Evolutionary conservation across 164 flowering plant genomes (phyloP), one percentile per base, ranked within the genome.

Genomic region (Dillenia turbinata): DNA sequence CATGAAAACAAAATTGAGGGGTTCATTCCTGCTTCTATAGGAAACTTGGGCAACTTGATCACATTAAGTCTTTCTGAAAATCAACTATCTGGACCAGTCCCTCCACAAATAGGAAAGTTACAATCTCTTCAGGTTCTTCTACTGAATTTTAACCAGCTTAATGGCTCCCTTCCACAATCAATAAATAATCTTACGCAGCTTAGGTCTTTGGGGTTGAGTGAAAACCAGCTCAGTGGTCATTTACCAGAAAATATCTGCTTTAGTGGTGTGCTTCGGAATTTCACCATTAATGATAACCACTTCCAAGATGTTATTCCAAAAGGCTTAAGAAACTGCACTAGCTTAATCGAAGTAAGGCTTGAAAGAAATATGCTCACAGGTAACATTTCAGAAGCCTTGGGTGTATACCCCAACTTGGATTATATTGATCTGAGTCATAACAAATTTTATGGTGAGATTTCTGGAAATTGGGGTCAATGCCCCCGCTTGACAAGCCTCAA

Each of bases 361-460:
- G 60, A 57, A 33, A 44, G 48, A 57, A 56, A 56, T 47, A 47
- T 2, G 44, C 60, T 57, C 1, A 12, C 3, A 9, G 60, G 60
- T n/a, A 57, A 44, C 17, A 43, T 57, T 14, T 14, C 60, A 56
- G 12, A 57, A 43, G 10, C 12, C 10, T 15, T 57, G 0, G 48
- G 48, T 8, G 5, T 57, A 44, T 44, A 14, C 45, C 60, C 60
- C 2, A 40, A 15, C 15, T 44, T 57, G 9, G 0, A 40, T 43
- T 57, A 57, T 44, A 57, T 57, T 44, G 48, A 57, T 57, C 12
- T 44, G 14, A 57, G 60, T 22, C 10, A 57, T 24, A 57, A 57
- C 9, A 57, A 9, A 5, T 57, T 57, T 9, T 43, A 57, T 15
- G 60, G 60, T 14, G 48, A 57, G 48, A 16, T 57, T 57, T 57